These are phyloP conservation scores for Pseudozyma sp. DNA, from an alignment of 1,284 basidiomycete species.

Conservation along the genomic window DNA sequence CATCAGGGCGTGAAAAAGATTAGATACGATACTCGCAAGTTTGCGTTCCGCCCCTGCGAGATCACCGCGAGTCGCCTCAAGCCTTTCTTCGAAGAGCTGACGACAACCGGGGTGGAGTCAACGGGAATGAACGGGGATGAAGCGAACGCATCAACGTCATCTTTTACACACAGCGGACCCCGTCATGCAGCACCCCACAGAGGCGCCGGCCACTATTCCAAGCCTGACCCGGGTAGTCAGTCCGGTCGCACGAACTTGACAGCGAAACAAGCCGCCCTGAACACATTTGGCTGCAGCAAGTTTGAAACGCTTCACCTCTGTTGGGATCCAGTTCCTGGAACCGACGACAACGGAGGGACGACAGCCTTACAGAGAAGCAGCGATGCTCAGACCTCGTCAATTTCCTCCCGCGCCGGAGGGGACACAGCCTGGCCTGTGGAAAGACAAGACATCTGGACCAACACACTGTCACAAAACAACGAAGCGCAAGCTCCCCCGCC, in stretches of 20 bases:
- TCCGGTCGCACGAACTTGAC: neutral
- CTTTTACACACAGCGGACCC: constrained; percentile 27
- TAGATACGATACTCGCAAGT: constrained; percentile 60
- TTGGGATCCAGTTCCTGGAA: constrained; percentile 32
- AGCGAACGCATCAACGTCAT: neutral
- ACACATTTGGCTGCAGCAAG: constrained; percentile 13
- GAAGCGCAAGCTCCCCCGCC: constrained; percentile 30
- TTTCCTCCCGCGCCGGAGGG: neutral
- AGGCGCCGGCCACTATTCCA: constrained; percentile 23
- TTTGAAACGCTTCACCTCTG: constrained; percentile 27
- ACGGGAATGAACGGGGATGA: neutral
- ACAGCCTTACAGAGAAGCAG: neutral
- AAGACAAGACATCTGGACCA: constrained; percentile 57
- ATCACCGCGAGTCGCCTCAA: constrained; percentile 50
- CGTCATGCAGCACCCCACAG: constrained; percentile 32
- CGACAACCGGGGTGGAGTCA: constrained; percentile 3
- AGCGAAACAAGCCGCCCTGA: constrained; percentile 13
- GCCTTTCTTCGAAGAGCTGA: constrained; percentile 48
- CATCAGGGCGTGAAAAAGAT: constrained; percentile 40
- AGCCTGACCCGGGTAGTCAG: neutral
- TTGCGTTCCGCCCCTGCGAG: constrained; percentile 57
- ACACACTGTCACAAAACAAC: constrained; percentile 37
- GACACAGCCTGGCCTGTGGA: constrained; percentile 51
- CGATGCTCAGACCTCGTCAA: neutral
- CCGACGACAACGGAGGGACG: neutral